Conservation (phyloP, 441 rosid genomes). For the Omphalea diandra region DNA sequence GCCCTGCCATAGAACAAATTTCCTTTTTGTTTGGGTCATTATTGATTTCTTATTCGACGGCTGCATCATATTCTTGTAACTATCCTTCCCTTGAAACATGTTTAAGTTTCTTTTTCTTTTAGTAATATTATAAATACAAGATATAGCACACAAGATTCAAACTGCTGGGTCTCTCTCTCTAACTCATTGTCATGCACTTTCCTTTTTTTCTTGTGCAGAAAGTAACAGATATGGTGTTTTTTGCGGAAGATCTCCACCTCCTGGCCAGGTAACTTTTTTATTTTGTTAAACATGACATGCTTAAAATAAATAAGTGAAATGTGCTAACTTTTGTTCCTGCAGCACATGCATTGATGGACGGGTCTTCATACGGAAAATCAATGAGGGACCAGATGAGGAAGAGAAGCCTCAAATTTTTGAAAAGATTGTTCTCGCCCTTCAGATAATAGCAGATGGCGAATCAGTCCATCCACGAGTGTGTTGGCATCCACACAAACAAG, state of each 20-base stretch:
- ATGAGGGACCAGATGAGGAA: constrained; percentile 81
- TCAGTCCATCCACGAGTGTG: constrained; percentile 77
- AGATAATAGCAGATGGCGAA: constrained; percentile 59
- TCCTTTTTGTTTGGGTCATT: background rate
- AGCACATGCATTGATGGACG: constrained; percentile 84
- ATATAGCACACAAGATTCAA: background rate
- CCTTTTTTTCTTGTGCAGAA: constrained; percentile 45
- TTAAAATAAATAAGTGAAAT: constrained; percentile 1
- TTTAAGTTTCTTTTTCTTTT: background rate
- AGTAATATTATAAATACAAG: background rate
- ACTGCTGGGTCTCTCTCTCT: background rate
- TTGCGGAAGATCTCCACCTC: constrained; percentile 88
- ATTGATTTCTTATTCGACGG: background rate
- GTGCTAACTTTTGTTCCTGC: constrained; percentile 28
- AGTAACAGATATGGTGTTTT: constrained; percentile 92
- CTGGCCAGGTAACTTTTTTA: constrained; percentile 72
- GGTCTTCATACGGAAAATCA: constrained; percentile 68
- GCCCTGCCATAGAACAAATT: background rate
- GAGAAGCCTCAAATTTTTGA: constrained; percentile 79
- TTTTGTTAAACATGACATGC: constrained; percentile 12
- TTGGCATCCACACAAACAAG: constrained; percentile 97
- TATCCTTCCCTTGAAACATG: background rate
- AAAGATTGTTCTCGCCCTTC: constrained; percentile 60
- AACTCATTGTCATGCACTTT: constrained; percentile 12
- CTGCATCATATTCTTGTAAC: background rate